These are phyloP conservation scores for Echinochloa phyllopogon DNA, from an alignment of 176 grass and related monocot genomes.

Conservation along the genomic window DNA sequence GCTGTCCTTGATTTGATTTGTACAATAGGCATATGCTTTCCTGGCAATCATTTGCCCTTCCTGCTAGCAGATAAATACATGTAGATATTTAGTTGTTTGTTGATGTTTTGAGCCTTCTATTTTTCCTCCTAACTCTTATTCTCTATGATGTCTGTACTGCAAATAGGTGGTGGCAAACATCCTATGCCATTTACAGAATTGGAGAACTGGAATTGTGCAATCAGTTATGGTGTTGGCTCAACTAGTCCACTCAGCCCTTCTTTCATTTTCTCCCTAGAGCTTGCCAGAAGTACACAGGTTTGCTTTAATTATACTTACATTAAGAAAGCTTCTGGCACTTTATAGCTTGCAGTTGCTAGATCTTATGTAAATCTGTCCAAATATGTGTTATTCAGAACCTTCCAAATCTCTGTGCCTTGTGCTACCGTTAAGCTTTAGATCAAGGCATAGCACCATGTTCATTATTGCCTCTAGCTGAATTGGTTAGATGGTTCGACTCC, in stretches of 20 bases:
- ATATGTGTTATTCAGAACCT: too few relatives aligned
- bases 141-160: slow-evolving; percentile 37
- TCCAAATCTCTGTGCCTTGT: too few relatives aligned
- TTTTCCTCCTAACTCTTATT: slow-evolving; percentile 33
- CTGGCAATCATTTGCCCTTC: slow-evolving; percentile 6
- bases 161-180: slow-evolving; percentile 58
- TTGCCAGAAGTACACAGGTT: slow-evolving; percentile 78
- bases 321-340: background rate
- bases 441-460: too few relatives aligned
- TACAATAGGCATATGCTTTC: slow-evolving; percentile 3
- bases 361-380: too few relatives aligned
- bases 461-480: too few relatives aligned
- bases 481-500: too few relatives aligned
- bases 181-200: slow-evolving; percentile 60
- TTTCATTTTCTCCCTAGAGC: slow-evolving; percentile 78
- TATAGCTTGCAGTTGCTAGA: slow-evolving; percentile 23
- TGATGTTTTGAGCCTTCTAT: slow-evolving; percentile 20
- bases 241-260: slow-evolving; percentile 90
- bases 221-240: slow-evolving; percentile 81
- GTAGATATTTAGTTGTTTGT: slow-evolving; percentile 28
- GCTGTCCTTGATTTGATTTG: background rate
- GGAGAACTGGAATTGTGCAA: slow-evolving; percentile 87
- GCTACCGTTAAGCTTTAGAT: too few relatives aligned
- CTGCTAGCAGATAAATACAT: slow-evolving; percentile 8
- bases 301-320: slow-evolving; percentile 7